Conservation (phyloP, 495 filamentous ascomycete species). For the Aspergillus ellipticus region DNA sequence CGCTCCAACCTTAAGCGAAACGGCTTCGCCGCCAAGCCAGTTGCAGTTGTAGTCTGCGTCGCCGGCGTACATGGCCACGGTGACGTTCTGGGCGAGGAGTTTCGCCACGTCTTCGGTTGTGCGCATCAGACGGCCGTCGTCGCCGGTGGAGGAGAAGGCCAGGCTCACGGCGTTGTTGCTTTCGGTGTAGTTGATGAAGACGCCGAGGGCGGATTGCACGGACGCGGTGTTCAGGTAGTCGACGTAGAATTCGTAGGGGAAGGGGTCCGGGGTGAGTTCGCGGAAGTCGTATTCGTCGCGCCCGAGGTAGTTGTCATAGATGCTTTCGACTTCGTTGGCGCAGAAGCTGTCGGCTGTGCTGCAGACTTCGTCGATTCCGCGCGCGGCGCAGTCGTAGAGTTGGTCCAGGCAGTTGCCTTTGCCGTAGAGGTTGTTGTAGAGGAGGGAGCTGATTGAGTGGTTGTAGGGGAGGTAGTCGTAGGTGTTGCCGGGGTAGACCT, state of each 20-base stretch:
- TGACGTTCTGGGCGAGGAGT: slow-evolving; percentile 49
- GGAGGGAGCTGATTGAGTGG: slow-evolving; percentile 37
- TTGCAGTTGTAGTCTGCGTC: slow-evolving; percentile 66
- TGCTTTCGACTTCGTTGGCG: slow-evolving; percentile 46
- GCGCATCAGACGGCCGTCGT: slow-evolving; percentile 50
- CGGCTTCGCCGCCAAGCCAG: slow-evolving; percentile 54
- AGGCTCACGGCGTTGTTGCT: slow-evolving; percentile 40
- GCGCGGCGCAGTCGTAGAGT: slow-evolving; percentile 45
- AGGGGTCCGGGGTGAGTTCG: slow-evolving; percentile 54
- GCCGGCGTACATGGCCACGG: slow-evolving; percentile 54
- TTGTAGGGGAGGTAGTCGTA: slow-evolving; percentile 56
- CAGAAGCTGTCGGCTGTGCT: slow-evolving; percentile 51
- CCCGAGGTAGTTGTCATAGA: slow-evolving; percentile 49
- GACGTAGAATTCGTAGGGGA: slow-evolving; percentile 55
- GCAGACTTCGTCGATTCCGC: slow-evolving; percentile 47
- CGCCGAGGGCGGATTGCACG: slow-evolving; percentile 57
- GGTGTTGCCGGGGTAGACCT: slow-evolving; percentile 49
- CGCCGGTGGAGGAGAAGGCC: slow-evolving; percentile 54
- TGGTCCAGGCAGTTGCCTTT: slow-evolving; percentile 57
- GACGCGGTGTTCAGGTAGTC: slow-evolving; percentile 56
- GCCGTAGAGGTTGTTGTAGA: slow-evolving; percentile 61
- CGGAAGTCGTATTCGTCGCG: slow-evolving; percentile 62
- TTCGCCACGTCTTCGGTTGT: slow-evolving; percentile 48
- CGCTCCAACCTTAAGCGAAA: slow-evolving; percentile 42
- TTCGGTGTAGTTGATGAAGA: slow-evolving; percentile 54